Percentiles rank a stretch among this genome's conserved stretches.
Evolutionary conservation across 2,329 filamentous ascomycete genomes (phyloP).

Genomic region (Neodidymelliopsis sp.): DNA sequence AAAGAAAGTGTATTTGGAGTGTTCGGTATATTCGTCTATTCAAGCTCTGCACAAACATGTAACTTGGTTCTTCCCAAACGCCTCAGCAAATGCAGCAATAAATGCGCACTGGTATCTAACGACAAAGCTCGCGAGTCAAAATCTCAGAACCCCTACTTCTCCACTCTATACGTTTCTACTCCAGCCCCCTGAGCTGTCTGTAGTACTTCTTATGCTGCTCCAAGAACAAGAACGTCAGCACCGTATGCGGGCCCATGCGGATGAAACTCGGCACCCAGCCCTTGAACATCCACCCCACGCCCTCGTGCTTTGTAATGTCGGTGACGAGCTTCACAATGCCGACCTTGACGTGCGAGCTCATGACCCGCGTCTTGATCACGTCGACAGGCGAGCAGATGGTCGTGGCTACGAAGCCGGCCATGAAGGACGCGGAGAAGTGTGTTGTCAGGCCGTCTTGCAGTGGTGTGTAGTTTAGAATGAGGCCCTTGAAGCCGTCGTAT

Average conservation of each 20-base stretch:
- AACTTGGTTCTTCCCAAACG: constrained; percentile 5
- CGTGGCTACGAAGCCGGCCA: constrained; percentile 83
- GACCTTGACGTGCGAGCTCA: constrained; percentile 69
- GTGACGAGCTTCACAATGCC: constrained; percentile 67
- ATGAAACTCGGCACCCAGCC: constrained; percentile 86
- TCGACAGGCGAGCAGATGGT: constrained; percentile 86
- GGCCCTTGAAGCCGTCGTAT: constrained; percentile 81
- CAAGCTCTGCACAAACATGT: neutral
- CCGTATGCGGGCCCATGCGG: constrained; percentile 75
- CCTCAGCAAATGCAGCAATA: constrained; percentile 15
- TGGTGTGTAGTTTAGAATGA: constrained; percentile 71
- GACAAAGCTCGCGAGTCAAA: constrained; percentile 5
- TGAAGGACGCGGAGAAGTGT: constrained; percentile 78
- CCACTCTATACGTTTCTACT: constrained; percentile 14
- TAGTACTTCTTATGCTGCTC: constrained; percentile 87
- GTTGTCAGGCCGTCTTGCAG: constrained; percentile 74
- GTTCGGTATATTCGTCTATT: constrained; percentile 1
- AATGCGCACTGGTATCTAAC: constrained; percentile 16
- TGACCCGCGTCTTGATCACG: constrained; percentile 88
- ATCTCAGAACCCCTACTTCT: neutral
- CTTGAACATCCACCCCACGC: constrained; percentile 84
- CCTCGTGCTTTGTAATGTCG: constrained; percentile 74
- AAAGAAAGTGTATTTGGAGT: too few species aligned
- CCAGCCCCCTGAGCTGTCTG: constrained; percentile 47
- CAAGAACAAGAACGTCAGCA: constrained; percentile 85